Evolutionary conservation across 768 basidiomycete species (phyloP), one percentile per base, ranked within the genome.

Genomic region (Lactarius sanguifluus): DNA sequence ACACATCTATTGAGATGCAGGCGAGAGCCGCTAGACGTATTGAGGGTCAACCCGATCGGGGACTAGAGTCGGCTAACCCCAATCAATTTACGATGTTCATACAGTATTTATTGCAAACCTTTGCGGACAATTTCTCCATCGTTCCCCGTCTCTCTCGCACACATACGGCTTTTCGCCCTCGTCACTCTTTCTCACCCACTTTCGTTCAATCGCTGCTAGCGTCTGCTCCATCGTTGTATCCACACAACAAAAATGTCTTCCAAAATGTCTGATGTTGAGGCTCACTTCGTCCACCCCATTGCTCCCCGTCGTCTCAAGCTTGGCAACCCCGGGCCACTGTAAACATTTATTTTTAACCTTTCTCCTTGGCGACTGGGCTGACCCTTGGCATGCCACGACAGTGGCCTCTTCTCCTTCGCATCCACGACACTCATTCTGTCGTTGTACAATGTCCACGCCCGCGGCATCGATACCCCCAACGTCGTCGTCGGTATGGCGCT

Each of bases 401-500:
- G 90, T 30, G 92, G 92, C 32, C 80, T 94, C 45, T 90, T 90
- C 75, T 87, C 88, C 45, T 94, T 94, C 78, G 91, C 92, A 18
- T 88, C 89, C 8, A 94, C 92, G 13, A 92, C 91, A 0, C 82
- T 94, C 72, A 86, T 94, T 63, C 80, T 93, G 55, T 92, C 90
- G 8, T 69, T 93, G 71, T 90, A 83, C 81, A 93, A 93, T 73
- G 78, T 84, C 43, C 76, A 81, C n/a, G 81, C 83, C 0, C 82
- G 86, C n/a, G 73, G 77, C 28, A 79, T 92, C 67, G 69, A 72
- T 23, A 71, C 74, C 9, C 85, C 90, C 41, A 92, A 94, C 66
- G 84, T 86, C 30, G 86, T 94, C 59, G 82, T 94, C 58, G 94
- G 92, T 61, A 93, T 96, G 92, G 92, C 92, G 23, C 74, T 92